Conservation (phyloP, 2,329 filamentous ascomycete genomes). For the Cytospora leucostoma region DNA sequence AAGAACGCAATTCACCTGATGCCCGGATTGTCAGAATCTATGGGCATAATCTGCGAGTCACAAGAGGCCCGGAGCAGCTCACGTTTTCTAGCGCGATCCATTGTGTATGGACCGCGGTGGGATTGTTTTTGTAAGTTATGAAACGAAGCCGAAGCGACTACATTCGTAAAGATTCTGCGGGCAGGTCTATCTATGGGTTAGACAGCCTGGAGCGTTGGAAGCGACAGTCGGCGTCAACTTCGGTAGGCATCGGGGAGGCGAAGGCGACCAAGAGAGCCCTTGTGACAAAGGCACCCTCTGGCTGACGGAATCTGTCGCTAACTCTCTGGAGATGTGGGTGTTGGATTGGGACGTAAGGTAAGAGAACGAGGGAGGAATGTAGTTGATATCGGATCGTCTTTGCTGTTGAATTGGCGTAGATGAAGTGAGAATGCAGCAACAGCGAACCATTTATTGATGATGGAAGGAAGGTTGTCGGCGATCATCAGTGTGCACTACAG, state of each 20-base stretch:
- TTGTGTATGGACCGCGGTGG: constrained; percentile 45
- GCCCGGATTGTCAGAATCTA: constrained; percentile 31
- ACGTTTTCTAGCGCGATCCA: constrained; percentile 70
- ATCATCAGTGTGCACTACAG: neutral
- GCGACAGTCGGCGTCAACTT: constrained; percentile 44
- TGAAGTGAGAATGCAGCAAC: neutral
- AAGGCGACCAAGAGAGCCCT: constrained; percentile 30
- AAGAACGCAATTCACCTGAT: constrained; percentile 82
- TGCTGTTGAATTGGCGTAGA: neutral
- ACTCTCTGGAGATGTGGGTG: neutral
- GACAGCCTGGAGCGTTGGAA: constrained; percentile 44
- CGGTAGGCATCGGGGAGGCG: constrained; percentile 46
- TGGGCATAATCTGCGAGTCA: neutral
- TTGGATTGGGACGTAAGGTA: neutral
- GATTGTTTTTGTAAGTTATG: constrained; percentile 35
- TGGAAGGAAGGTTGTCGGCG: neutral
- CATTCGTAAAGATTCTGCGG: constrained; percentile 44
- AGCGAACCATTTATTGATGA: neutral
- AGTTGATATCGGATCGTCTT: neutral
- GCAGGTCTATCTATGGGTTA: constrained; percentile 45
- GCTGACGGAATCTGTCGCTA: constrained; percentile 15
- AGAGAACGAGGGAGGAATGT: neutral
- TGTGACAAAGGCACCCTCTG: constrained; percentile 29
- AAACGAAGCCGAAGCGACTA: constrained; percentile 40
- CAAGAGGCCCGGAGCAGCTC: constrained; percentile 30